Conservation (phyloP, 441 rosid genomes). For the Populus hybrid region DNA sequence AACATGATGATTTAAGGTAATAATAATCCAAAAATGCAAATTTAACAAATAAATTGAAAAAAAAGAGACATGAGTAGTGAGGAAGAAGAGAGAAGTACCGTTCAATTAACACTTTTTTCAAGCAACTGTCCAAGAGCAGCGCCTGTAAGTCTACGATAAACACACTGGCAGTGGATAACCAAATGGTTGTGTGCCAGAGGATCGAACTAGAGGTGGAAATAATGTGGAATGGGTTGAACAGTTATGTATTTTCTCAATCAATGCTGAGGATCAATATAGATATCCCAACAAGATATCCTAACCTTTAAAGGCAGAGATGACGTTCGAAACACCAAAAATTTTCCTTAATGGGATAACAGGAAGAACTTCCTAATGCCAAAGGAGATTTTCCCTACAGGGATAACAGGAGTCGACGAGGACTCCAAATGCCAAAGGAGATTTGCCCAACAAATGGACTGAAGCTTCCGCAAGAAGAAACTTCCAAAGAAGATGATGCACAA, state of each 20-base stretch:
- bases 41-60: not conserved
- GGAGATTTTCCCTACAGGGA: conserved; percentile 75
- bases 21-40: not conserved
- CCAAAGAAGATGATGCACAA: conserved; percentile 27
- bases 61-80: not conserved
- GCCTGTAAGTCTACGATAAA: not conserved
- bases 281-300: conserved; percentile 5
- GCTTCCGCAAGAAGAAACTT: conserved; percentile 34
- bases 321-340: conserved; percentile 20
- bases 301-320: not conserved
- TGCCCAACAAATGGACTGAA: conserved; percentile 56
- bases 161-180: not conserved
- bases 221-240: not conserved
- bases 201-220: not conserved
- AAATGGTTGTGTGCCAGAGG: conserved; percentile 1
- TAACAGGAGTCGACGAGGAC: conserved; percentile 31
- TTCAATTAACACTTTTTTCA: conserved; percentile 15
- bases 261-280: not conserved
- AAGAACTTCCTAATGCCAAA: conserved; percentile 44
- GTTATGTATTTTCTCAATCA: not conserved
- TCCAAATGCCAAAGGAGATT: conserved; percentile 77
- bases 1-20: not conserved
- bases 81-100: conserved; percentile 18
- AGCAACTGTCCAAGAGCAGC: conserved; percentile 12
- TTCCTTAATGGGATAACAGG: conserved; percentile 24